Base-by-base conservation (phyloP, 2,329 filamentous ascomycete species). In the Claviceps citrina region DNA sequence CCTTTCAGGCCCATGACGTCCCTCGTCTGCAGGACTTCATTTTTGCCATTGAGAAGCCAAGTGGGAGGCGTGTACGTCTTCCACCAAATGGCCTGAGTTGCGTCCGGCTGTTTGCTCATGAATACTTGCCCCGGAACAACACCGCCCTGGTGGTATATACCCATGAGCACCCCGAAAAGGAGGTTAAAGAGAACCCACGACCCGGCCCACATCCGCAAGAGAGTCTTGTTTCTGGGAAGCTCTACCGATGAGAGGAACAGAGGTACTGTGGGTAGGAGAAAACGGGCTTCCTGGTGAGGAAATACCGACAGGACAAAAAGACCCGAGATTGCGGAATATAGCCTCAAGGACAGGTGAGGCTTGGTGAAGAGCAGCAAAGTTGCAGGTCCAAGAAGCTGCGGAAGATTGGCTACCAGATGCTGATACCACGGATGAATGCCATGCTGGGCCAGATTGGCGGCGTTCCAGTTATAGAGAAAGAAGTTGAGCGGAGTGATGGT, bases 41-140 rank as follows among this genome's bases (percentile, higher is more conserved):
- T 85, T 57, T 81, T 82, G 40, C 80, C 78, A 47, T 85, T 80
- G 6, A 87, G 65, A 16, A 89, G 68, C 81, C 83, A 89, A 27
- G 81, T 78, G 0, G 83, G 83, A 15, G 83, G 83, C 54, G 78
- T 82, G 54, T 87, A 87, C 1, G 83, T 87, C 57, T 86, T 87
- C 83, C 83, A 89, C 83, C 83, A 89, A 38, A 83, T 67, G 3
- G 78, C 79, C 26, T 79, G 69, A 2, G 76, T 77, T 7, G 81
- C 75, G 46, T 81, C 78, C 4, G 73, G 68, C 47, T 82, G 77
- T 40, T 72, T 73, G 51, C 76, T 81, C 52, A 89, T 67, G 54
- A 84, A 84, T 1, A 81, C 74, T 51, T 89, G 83, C 6, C 75
- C 76, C 0, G 82, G 80, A 1, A 89, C 70, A 20, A 87, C 73